Conservation (phyloP, 352 stramenopile genomes). For the Saprolegnia parasitica region DNA sequence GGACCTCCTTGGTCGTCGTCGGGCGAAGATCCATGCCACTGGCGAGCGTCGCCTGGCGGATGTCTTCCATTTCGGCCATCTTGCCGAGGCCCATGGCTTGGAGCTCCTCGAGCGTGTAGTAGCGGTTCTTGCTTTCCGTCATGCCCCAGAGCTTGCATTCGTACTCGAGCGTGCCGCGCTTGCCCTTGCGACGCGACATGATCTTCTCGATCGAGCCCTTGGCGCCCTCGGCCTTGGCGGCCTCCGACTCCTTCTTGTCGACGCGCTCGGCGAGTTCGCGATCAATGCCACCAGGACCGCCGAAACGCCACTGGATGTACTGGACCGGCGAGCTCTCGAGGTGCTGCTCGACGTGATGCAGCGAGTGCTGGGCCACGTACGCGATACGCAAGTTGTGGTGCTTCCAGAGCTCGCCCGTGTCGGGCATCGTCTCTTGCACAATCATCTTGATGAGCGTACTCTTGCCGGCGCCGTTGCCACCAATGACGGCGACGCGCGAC, state of each 20-base stretch:
- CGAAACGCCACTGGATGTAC: slow-evolving; percentile 97
- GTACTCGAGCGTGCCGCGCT: slow-evolving; percentile 77
- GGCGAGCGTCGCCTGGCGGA: slow-evolving; percentile 54
- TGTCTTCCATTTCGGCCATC: slow-evolving; percentile 58
- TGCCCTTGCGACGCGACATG: slow-evolving; percentile 81
- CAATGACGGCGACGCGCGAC: slow-evolving; percentile 95
- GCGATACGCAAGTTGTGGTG: slow-evolving; percentile 91
- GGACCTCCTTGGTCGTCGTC: slow-evolving; percentile 63
- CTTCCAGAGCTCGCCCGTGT: slow-evolving; percentile 70
- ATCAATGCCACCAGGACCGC: slow-evolving; percentile 93
- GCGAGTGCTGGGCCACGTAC: slow-evolving; percentile 96
- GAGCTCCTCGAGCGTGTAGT: slow-evolving; percentile 61
- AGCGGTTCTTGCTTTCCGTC: slow-evolving; percentile 56
- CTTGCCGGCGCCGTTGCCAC: slow-evolving; percentile 96
- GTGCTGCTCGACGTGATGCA: slow-evolving; percentile 96
- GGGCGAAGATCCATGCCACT: slow-evolving; percentile 54
- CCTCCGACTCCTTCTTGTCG: slow-evolving; percentile 89
- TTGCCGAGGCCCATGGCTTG: slow-evolving; percentile 64
- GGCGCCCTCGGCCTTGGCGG: slow-evolving; percentile 89
- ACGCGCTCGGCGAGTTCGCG: slow-evolving; percentile 83
- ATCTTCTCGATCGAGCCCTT: slow-evolving; percentile 92
- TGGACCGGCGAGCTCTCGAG: slow-evolving; percentile 93
- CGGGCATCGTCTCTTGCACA: slow-evolving; percentile 70
- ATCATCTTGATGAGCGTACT: slow-evolving; percentile 98
- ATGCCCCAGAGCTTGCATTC: slow-evolving; percentile 86